Evolutionary conservation across 2,329 filamentous ascomycete genomes (phyloP), one percentile per base, ranked within the genome.

Genomic region (Cytospora paraplurivora): DNA sequence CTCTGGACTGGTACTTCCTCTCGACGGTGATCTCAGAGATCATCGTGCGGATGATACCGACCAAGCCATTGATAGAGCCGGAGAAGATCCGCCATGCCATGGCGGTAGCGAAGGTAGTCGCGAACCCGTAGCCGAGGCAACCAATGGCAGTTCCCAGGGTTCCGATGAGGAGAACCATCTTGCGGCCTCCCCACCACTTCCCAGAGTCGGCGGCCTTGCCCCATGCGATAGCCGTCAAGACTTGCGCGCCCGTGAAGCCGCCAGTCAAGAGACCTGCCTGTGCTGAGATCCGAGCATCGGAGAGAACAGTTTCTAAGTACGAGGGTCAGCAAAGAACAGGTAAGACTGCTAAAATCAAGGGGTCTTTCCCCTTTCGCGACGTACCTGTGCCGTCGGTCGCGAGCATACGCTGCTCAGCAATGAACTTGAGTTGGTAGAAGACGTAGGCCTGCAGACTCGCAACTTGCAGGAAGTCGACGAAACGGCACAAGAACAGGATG

Each of bases 401-500:
- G 1, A 63, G 51, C 12, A 63, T 56, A 34, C 62, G 61, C 37
- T 60, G 61, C 49, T 61, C 51, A n/a, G 62, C 64, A 72, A 92
- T 90, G 4, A 85, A 88, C 68, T 85, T 86, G 15, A 92, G 83
- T 74, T 91, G 88, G 75, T 90, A 92, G 76, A 90, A 92, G 72
- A 93, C 84, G 72, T 92, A 93, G 50, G 87, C 83, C 70, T 89
- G 84, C 38, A 90, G 74, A 1, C 84, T 87, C 7, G 88, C 89
- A 64, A 91, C 85, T 6, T 90, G 89, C 44, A 93, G 76, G 53
- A 90, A 91, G 72, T 93, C 90, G 10, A 89, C 89, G 8, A 92
- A 77, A 17, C 90, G 86, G 55, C 87, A 86, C 33, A 92, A 77
- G 12, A 88, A 90, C 27, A 93, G 76, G 59, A 93, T 86, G 38